phyloP scores from a whole-genome alignment of 495 filamentous ascomycete species.

The Talaromyces wortmannii region DNA sequence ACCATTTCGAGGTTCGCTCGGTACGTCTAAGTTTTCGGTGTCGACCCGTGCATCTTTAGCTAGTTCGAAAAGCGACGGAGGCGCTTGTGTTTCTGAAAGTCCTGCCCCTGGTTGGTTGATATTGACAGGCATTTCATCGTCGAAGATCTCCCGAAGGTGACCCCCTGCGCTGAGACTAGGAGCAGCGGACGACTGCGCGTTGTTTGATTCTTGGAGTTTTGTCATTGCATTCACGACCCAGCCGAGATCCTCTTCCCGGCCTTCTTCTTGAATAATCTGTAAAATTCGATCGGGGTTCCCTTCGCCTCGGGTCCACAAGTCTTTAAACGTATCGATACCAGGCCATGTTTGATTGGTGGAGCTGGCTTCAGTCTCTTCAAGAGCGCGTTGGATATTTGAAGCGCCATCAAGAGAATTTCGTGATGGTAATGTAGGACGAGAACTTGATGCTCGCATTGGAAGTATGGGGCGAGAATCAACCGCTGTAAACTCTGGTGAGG shows the following conservation, averaged over 20 bases:
- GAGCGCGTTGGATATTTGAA: conserved; percentile 25
- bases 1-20: too few relatives aligned
- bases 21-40: too few relatives aligned
- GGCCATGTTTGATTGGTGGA: conserved; percentile 14
- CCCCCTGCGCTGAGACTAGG: not conserved
- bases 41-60: too few relatives aligned
- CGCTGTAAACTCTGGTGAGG: not conserved
- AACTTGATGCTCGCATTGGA: conserved; percentile 2
- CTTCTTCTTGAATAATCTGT: conserved; percentile 55
- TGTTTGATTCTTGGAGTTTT: conserved; percentile 8
- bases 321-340: conserved; percentile 38
- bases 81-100: too few relatives aligned
- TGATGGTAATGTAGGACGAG: conserved; percentile 5
- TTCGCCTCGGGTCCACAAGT: conserved; percentile 44
- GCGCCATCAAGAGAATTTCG: conserved; percentile 13
- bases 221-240: conserved; percentile 37
- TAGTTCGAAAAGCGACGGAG: too few relatives aligned
- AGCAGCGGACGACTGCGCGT: not conserved
- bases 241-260: conserved; percentile 46
- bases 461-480: conserved; percentile 1
- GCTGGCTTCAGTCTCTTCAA: conserved; percentile 23
- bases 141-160: not conserved
- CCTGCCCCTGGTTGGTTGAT: not conserved
- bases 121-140: not conserved
- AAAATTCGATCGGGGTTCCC: conserved; percentile 55